Evolutionary conservation across 2,329 filamentous ascomycete genomes (phyloP).

Genomic region (Fusarium sp.): DNA sequence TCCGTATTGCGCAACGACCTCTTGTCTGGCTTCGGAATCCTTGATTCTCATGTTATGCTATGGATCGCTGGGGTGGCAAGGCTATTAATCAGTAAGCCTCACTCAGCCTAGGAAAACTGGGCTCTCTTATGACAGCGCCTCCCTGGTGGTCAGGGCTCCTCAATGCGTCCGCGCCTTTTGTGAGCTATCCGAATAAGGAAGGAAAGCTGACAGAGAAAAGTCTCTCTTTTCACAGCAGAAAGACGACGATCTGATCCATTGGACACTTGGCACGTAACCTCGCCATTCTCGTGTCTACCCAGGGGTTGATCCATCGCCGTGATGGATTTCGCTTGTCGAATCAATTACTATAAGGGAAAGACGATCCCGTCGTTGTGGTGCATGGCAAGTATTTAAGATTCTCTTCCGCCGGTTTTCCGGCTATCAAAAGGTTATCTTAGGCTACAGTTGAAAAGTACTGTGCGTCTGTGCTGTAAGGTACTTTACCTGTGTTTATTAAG

Average conservation of each 20-base stretch:
- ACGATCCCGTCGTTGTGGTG: background rate
- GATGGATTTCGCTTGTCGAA: conserved; percentile 6
- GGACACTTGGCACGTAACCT: background rate
- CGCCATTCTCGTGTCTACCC: background rate
- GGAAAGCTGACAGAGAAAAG: conserved; percentile 1
- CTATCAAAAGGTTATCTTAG: conserved; percentile 1
- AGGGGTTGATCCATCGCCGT: conserved; percentile 12
- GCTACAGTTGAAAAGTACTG: background rate
- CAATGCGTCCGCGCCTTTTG: background rate
- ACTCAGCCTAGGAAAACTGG: conserved; percentile 26
- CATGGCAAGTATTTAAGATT: conserved; percentile 7
- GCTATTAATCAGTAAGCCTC: conserved; percentile 2
- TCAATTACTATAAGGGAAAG: background rate
- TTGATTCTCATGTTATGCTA: conserved; percentile 4
- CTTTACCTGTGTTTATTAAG: background rate
- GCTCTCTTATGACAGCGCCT: conserved; percentile 11
- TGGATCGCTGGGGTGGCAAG: background rate
- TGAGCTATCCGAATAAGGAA: conserved; percentile 21
- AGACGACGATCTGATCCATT: conserved; percentile 17
- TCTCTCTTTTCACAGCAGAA: background rate
- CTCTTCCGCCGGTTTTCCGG: conserved; percentile 2
- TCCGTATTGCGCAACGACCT: conserved; percentile 24
- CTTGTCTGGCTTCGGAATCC: conserved; percentile 8
- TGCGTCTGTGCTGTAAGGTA: background rate
- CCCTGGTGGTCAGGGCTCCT: background rate